These are phyloP conservation scores for Pichia nanzhaoensis DNA, from an alignment of 805 yeast species.

Conservation along the genomic window DNA sequence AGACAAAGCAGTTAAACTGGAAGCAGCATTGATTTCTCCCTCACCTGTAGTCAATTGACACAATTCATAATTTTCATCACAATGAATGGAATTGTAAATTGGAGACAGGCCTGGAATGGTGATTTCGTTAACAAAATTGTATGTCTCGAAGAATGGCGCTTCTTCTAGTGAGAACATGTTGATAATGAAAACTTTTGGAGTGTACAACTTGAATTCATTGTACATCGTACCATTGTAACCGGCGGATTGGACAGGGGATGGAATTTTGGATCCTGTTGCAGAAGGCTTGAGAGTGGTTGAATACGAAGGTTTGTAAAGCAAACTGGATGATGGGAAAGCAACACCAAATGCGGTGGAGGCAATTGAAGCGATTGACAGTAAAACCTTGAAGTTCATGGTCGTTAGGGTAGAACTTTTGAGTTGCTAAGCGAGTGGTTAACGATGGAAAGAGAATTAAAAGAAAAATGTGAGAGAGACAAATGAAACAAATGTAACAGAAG, in stretches of 20 bases:
- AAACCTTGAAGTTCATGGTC: conserved; percentile 5
- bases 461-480: background rate
- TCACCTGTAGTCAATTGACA: conserved; percentile 66
- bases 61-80: conserved; percentile 44
- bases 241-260: conserved; percentile 17
- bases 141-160: conserved; percentile 44
- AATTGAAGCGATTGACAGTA: conserved; percentile 7
- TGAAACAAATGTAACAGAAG: too few species aligned
- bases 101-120: conserved; percentile 65
- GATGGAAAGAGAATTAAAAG: background rate
- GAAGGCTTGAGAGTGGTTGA: conserved; percentile 1
- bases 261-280: conserved; percentile 13
- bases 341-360: conserved; percentile 14
- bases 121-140: conserved; percentile 45
- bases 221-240: conserved; percentile 21
- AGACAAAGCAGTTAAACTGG: conserved; percentile 47
- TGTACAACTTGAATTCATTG: conserved; percentile 26
- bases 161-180: conserved; percentile 51
- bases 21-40: conserved; percentile 62
- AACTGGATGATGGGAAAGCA: conserved; percentile 6
- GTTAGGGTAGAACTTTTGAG: too few species aligned
- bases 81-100: conserved; percentile 48
- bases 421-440: too few species aligned
- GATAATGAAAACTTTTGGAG: conserved; percentile 50
- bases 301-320: conserved; percentile 7